Evolutionary conservation across 495 filamentous ascomycete genomes (phyloP), one percentile per base, ranked within the genome.

Genomic region (Penicillium lagena): DNA sequence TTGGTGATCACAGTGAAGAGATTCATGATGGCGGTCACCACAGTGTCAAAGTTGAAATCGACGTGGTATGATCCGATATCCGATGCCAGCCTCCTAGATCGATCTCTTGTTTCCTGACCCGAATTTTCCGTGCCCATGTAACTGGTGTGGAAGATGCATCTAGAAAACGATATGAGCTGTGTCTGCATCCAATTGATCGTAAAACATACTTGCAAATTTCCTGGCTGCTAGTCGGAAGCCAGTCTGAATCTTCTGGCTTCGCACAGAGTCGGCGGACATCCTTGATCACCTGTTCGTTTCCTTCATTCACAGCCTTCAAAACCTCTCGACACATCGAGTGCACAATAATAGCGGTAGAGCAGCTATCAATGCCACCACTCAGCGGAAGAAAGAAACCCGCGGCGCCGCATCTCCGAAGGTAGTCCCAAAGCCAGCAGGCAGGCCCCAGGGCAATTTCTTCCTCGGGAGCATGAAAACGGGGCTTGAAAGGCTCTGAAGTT

Each of bases 381-480:
- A 83, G 70, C n/a, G 80, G 79, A 1, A 73, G 50, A 29, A 71
- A 67, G 46, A 77, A 87, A 1, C 83, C 81, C 5, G 78, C 80
- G 12, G 73, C 71, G 12, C 71, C 70, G 12, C 71, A 83, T 40
- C 87, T 59, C 4, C 86, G 70, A 1, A 94, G 76, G 47, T 94
- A 95, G 52, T 95, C 87, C 87, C 89, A 96, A 0, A 96, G 66
- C 70, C 80, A 96, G 56, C 81, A 83, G 1, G 80, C 87, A 1
- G 81, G 75, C 0, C 78, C 77, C 0, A 89, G 68, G 0, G 82
- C 80, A 49, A 91, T 85, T 47, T 94, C 87, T 53, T 90, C 85
- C 55, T 89, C 85, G 0, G 83, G 81, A 0, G 62, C 54, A 59
- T 89, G 82, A 40, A 77, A 79, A 4, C 73, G 63, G 1, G 73